phyloP scores from a whole-genome alignment of 495 filamentous ascomycete genomes.

The Penicillium odoratum region DNA sequence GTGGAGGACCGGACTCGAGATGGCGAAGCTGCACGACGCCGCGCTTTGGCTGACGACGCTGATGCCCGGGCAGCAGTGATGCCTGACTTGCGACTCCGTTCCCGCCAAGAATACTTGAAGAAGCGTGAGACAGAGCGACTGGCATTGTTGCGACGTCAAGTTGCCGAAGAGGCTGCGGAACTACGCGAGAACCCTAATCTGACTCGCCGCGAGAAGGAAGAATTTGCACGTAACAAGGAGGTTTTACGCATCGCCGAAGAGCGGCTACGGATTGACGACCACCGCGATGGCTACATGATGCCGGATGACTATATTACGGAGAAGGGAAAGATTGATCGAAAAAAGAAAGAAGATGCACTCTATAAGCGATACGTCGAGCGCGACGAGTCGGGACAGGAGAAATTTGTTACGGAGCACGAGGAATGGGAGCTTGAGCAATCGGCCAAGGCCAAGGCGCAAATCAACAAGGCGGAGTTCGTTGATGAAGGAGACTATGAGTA shows the following conservation, averaged over 20 bases:
- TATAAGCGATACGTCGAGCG: slow-evolving; percentile 89
- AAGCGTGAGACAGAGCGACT: slow-evolving; percentile 87
- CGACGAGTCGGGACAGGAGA: slow-evolving; percentile 84
- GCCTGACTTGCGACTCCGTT: slow-evolving; percentile 75
- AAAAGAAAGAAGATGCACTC: slow-evolving; percentile 85
- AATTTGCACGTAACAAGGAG: slow-evolving; percentile 89
- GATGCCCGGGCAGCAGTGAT: slow-evolving; percentile 61
- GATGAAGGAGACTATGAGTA: slow-evolving; percentile 92
- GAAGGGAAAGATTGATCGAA: slow-evolving; percentile 85
- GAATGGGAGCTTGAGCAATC: slow-evolving; percentile 95
- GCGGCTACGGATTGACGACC: slow-evolving; percentile 82
- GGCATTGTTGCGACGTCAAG: slow-evolving; percentile 82
- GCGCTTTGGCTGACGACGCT: slow-evolving; percentile 66
- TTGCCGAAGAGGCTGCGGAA: slow-evolving; percentile 86
- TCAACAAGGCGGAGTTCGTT: slow-evolving; percentile 69
- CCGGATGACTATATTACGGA: slow-evolving; percentile 94
- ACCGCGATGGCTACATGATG: slow-evolving; percentile 90
- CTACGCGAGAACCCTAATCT: slow-evolving; percentile 73
- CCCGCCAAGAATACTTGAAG: slow-evolving; percentile 88
- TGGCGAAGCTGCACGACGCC: slow-evolving; percentile 56
- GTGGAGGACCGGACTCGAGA: slow-evolving; percentile 66
- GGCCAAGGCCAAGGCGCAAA: slow-evolving; percentile 85
- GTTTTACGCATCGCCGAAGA: slow-evolving; percentile 86
- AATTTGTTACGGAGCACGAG: slow-evolving; percentile 90
- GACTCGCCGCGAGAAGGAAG: slow-evolving; percentile 76